Conservation (phyloP, 345 rosid species). For the Camelina sativa region DNA sequence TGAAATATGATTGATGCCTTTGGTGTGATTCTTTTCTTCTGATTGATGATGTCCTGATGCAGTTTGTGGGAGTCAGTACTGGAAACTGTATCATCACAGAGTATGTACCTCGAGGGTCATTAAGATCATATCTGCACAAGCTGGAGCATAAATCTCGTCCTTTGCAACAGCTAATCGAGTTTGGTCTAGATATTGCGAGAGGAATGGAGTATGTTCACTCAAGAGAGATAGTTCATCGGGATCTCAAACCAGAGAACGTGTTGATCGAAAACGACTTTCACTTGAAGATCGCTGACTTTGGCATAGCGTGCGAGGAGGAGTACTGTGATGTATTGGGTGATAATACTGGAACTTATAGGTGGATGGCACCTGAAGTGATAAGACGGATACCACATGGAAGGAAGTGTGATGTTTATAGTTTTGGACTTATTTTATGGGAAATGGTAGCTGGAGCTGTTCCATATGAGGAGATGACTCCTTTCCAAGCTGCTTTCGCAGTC, state of each 20-base stretch:
- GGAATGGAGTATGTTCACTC: slow-evolving; percentile 90
- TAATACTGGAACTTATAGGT: slow-evolving; percentile 82
- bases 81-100: slow-evolving; percentile 65
- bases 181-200: slow-evolving; percentile 76
- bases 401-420: slow-evolving; percentile 79
- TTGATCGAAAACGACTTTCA: slow-evolving; percentile 64
- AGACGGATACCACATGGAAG: slow-evolving; percentile 63
- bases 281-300: slow-evolving; percentile 85
- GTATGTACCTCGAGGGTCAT: slow-evolving; percentile 62
- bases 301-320: slow-evolving; percentile 82
- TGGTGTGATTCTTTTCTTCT: not conserved
- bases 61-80: slow-evolving; percentile 64
- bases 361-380: slow-evolving; percentile 97
- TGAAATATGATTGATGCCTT: slow-evolving; percentile 3
- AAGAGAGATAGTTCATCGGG: slow-evolving; percentile 78
- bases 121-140: slow-evolving; percentile 80
- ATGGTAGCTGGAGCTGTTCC: slow-evolving; percentile 84
- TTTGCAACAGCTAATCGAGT: slow-evolving; percentile 51
- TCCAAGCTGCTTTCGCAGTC: slow-evolving; percentile 89
- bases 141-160: slow-evolving; percentile 65
- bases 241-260: slow-evolving; percentile 87
- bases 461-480: slow-evolving; percentile 72
- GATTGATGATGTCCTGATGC: slow-evolving; percentile 26
- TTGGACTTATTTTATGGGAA: slow-evolving; percentile 86
- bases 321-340: slow-evolving; percentile 63